These are phyloP conservation scores for Rhodomyrtus tomentosa DNA, from an alignment of 345 rosid species.

Conservation along the genomic window DNA sequence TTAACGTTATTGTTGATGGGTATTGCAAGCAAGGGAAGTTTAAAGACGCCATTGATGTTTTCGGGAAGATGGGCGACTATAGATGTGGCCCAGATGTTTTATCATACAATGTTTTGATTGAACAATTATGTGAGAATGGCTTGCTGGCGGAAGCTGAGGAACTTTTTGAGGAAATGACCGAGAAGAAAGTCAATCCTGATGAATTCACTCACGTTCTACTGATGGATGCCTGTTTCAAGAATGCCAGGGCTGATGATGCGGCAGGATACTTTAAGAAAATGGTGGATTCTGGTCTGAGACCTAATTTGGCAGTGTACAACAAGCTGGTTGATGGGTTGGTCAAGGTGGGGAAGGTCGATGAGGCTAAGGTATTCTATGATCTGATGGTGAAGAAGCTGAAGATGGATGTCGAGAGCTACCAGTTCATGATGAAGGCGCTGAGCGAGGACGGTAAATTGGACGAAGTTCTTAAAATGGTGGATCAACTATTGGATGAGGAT, in stretches of 20 bases:
- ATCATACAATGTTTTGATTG: constrained; percentile 69
- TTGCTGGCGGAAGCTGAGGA: constrained; percentile 63
- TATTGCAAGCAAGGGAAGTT: constrained; percentile 53
- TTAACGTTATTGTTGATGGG: constrained; percentile 81
- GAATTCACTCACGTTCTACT: constrained; percentile 60
- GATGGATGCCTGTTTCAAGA: constrained; percentile 74
- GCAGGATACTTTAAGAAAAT: constrained; percentile 61
- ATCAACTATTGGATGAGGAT: constrained; percentile 64
- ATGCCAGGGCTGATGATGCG: constrained; percentile 58
- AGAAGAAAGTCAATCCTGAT: constrained; percentile 71
- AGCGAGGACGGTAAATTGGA: constrained; percentile 55
- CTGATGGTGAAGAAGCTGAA: constrained; percentile 80
- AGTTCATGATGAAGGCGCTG: constrained; percentile 62
- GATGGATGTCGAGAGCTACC: constrained; percentile 67
- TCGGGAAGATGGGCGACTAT: constrained; percentile 50
- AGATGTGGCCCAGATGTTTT: constrained; percentile 59
- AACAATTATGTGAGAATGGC: constrained; percentile 60
- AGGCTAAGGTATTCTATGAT: constrained; percentile 66
- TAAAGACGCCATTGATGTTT: constrained; percentile 56
- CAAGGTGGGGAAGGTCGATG: constrained; percentile 50
- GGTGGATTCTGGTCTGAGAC: constrained; percentile 65
- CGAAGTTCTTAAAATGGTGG: constrained; percentile 68
- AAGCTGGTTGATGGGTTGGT: constrained; percentile 56
- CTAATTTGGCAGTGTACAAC: constrained; percentile 64
- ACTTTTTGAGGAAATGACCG: constrained; percentile 66